Evolutionary conservation across 805 yeast species (phyloP).

Genomic region (Saturnispora besseyi): DNA sequence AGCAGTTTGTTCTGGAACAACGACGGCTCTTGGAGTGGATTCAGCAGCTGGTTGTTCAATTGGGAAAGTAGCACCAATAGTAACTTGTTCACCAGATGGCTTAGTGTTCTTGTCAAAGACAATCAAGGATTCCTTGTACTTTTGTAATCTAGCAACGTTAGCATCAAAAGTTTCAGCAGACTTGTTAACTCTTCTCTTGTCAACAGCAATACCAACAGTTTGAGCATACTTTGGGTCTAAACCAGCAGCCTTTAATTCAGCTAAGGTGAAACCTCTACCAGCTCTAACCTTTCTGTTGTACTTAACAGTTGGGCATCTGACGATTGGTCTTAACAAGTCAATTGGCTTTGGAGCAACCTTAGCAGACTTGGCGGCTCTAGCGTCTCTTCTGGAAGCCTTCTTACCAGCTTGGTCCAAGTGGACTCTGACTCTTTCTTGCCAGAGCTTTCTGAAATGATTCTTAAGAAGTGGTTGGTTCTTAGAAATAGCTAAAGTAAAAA

Average conservation of each 20-base stretch:
- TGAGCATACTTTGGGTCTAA: constrained; percentile 90
- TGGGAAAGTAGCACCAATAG: constrained; percentile 80
- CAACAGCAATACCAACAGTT: constrained; percentile 97
- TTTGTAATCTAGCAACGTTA: constrained; percentile 94
- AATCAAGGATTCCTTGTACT: constrained; percentile 91
- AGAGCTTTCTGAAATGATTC: constrained; percentile 99
- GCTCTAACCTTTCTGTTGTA: constrained; percentile 99
- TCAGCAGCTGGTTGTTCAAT: constrained; percentile 70
- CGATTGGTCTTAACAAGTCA: constrained; percentile 93
- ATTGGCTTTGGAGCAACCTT: constrained; percentile 95
- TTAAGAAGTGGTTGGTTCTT: constrained; percentile 98
- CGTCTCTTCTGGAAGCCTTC: constrained; percentile 93
- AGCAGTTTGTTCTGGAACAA: constrained; percentile 61
- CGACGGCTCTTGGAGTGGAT: constrained; percentile 83
- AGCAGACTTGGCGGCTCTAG: constrained; percentile 92
- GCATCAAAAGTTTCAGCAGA: constrained; percentile 89
- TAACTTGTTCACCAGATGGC: constrained; percentile 71
- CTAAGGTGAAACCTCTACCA: constrained; percentile 98
- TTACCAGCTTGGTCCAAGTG: constrained; percentile 99
- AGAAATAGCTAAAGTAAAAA: constrained; percentile 70
- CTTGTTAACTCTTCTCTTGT: constrained; percentile 99
- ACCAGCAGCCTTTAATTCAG: constrained; percentile 98
- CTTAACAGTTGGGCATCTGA: constrained; percentile 96
- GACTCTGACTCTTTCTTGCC: constrained; percentile 99
- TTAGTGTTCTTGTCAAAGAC: constrained; percentile 87